Percentiles rank a stretch among this genome's conserved stretches.
phyloP scores from a whole-genome alignment of 2,329 filamentous ascomycete genomes.

The Fusarium sp. region DNA sequence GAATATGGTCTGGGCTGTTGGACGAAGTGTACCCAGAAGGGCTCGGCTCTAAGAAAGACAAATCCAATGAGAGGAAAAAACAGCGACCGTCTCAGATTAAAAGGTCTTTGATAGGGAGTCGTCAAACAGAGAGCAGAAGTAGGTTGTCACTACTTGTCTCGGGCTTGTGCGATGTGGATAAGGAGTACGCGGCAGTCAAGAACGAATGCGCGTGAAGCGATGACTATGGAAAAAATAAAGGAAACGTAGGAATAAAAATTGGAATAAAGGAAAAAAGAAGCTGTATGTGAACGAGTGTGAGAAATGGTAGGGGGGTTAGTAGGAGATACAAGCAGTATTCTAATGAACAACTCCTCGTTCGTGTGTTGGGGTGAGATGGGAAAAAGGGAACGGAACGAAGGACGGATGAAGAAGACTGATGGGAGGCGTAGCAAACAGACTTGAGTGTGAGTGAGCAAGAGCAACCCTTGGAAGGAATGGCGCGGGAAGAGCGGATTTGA shows the following conservation, averaged over 20 bases:
- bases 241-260: neutral
- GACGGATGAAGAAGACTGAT: constrained; percentile 29
- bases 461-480: constrained; percentile 15
- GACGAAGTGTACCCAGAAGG: constrained; percentile 28
- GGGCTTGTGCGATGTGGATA: constrained; percentile 34
- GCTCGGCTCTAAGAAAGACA: constrained; percentile 27
- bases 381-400: constrained; percentile 23
- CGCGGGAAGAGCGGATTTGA: constrained; percentile 34
- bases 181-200: constrained; percentile 28
- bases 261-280: constrained; percentile 5
- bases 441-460: constrained; percentile 9
- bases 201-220: constrained; percentile 19
- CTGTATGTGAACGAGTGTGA: constrained; percentile 30
- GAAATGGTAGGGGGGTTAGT: constrained; percentile 19
- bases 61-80: constrained; percentile 32
- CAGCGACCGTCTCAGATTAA: constrained; percentile 36
- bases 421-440: constrained; percentile 1
- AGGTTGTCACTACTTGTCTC: constrained; percentile 34
- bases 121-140: constrained; percentile 17
- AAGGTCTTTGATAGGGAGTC: constrained; percentile 18
- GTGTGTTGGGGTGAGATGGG: constrained; percentile 22
- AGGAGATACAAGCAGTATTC: constrained; percentile 21
- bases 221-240: constrained; percentile 1
- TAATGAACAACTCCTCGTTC: constrained; percentile 20
- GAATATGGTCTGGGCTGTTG: constrained; percentile 7